Evolutionary conservation across 768 basidiomycete species (phyloP).

Genomic region (Leucocoprinus leucothites): DNA sequence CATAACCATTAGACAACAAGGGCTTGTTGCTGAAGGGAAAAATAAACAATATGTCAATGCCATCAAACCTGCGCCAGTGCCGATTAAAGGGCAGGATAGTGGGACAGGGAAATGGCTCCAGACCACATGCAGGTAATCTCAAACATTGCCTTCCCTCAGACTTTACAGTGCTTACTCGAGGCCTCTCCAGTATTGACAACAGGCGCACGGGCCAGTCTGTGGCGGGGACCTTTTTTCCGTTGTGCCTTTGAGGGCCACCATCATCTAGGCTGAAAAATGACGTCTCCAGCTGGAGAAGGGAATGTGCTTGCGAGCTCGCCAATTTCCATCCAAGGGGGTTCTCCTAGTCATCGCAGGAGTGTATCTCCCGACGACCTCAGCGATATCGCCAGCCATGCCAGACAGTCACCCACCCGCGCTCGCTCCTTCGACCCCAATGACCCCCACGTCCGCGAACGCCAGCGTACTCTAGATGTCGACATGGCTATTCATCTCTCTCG

Average conservation of each 20-base stretch:
- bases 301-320: slow-evolving; percentile 38
- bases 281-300: slow-evolving; percentile 33
- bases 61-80: too few species aligned
- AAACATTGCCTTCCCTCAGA: too few species aligned
- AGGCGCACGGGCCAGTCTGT: too few species aligned
- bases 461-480: slow-evolving; percentile 91
- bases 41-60: too few species aligned
- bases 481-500: slow-evolving; percentile 82
- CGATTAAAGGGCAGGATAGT: too few species aligned
- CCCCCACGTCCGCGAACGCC: slow-evolving; percentile 77
- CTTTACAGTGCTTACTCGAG: too few species aligned
- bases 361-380: slow-evolving; percentile 37
- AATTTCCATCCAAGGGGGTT: slow-evolving; percentile 34
- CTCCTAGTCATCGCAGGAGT: slow-evolving; percentile 38
- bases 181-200: too few species aligned
- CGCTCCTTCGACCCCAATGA: slow-evolving; percentile 69
- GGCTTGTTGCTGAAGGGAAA: slow-evolving; percentile 31
- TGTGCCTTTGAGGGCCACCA: too few species aligned
- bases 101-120: too few species aligned
- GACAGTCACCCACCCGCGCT: slow-evolving; percentile 59
- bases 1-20: slow-evolving; percentile 89
- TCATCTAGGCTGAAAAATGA: slow-evolving; percentile 19
- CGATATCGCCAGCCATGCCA: slow-evolving; percentile 37
- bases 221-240: too few species aligned
- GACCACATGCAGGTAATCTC: too few species aligned